Conservation (phyloP, 2,329 filamentous ascomycete genomes). For the Trichoderma atrobrunneum region DNA sequence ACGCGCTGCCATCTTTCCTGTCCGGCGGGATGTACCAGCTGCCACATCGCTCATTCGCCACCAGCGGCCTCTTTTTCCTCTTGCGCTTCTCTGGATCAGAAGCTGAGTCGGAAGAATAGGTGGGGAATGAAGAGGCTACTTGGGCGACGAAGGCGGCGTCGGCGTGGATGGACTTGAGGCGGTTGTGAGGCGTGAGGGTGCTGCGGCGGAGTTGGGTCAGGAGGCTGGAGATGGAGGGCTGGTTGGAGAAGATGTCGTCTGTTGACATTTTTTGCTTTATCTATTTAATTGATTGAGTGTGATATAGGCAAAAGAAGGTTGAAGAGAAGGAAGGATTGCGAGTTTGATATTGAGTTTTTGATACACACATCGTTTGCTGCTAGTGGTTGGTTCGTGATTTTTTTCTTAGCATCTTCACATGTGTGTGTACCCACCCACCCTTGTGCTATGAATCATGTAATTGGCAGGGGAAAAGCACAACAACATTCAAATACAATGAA, state of each 20-base stretch:
- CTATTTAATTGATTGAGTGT: neutral
- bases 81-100: neutral
- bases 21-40: constrained; percentile 83
- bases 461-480: neutral
- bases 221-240: constrained; percentile 65
- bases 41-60: constrained; percentile 93
- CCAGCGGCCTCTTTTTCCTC: constrained; percentile 57
- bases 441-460: neutral
- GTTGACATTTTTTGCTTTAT: neutral
- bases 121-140: constrained; percentile 51
- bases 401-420: neutral
- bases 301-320: no score
- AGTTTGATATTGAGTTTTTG: neutral
- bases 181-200: constrained; percentile 76
- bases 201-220: constrained; percentile 72
- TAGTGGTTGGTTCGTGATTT: neutral
- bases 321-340: neutral
- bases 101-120: neutral
- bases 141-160: constrained; percentile 73
- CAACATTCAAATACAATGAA: neutral
- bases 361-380: neutral
- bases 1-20: constrained; percentile 69
- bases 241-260: constrained; percentile 48
- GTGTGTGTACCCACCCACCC: neutral
- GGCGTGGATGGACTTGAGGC: constrained; percentile 71